Evolutionary conservation across 768 basidiomycete species (phyloP), one percentile per base, ranked within the genome.

Genomic region (Trametes sanguinea): DNA sequence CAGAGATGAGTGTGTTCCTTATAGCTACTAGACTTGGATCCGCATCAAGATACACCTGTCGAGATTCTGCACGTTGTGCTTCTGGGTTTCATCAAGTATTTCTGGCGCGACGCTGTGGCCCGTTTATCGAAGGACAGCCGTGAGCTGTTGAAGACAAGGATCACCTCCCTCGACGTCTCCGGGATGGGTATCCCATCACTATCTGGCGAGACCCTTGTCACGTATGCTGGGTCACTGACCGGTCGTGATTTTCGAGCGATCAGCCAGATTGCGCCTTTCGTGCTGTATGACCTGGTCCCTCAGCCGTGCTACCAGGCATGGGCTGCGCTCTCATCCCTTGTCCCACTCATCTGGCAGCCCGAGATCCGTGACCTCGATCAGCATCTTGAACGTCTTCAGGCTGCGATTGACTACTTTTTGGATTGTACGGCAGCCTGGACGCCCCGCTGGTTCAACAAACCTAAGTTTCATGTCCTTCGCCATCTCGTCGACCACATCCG

Each of bases 71-170:
- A 82, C 63, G 75, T 77, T 3, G 67, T 81, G 29, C 69, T 82
- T 0, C 75, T 81, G 1, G 80, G 80, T 0, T 74, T 80, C 65
- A 72, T 82, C 51, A 82, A 83, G 50, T 83, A 82, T 60, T 73
- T 80, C 32, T 83, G 81, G 80, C 72, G 76, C 0, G 80, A 82
- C 67, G 67, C 70, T 2, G 56, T 68, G 6, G 35, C 53, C 1
- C 50, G 30, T n/a, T 1, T 51, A 6, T 11, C 30, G 7, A 8
- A 6, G 47, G n/a, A 62, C 75, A 11, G 52, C 2, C 35, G 35
- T 37, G 35, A 37, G 6, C 35, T 37, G 35, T 10, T 37, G 35
- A 37, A 37, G 10, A 37, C 35, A 5, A 37, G 35, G 35, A 5
- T 37, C 35, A 37, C 35, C 35, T 37, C 35, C 35, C 54, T 77